Conservation (phyloP, 176 grass and related monocot species). For the Zoysia japonica region DNA sequence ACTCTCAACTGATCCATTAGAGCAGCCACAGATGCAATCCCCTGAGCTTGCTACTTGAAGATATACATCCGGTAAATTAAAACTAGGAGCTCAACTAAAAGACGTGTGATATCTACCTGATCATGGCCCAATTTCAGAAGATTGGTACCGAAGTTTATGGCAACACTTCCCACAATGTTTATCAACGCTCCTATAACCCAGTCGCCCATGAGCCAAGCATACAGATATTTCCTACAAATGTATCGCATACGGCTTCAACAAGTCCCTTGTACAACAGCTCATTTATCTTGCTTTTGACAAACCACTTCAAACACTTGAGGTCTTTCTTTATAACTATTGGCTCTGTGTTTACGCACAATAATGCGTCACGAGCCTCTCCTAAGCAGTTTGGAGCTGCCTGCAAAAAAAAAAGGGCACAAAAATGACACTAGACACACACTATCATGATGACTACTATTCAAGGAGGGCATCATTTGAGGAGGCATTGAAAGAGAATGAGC, state of each 20-base stretch:
- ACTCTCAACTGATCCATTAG: not conserved
- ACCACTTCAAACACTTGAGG: slow-evolving; percentile 8
- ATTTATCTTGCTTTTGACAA: slow-evolving; percentile 16
- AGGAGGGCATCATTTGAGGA: slow-evolving; percentile 12
- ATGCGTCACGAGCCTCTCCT: not conserved
- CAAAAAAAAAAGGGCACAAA: slow-evolving; percentile 6
- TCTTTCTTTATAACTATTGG: not conserved
- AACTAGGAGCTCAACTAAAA: slow-evolving; percentile 23
- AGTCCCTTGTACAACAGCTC: slow-evolving; percentile 26
- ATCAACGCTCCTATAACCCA: slow-evolving; percentile 97
- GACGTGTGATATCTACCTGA: slow-evolving; percentile 63
- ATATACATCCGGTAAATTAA: slow-evolving; percentile 4
- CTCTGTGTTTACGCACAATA: slow-evolving; percentile 21
- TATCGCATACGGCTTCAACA: slow-evolving; percentile 40
- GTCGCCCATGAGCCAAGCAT: slow-evolving; percentile 70
- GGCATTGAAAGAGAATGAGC: slow-evolving; percentile 13
- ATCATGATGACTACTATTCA: not conserved
- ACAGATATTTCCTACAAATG: slow-evolving; percentile 34
- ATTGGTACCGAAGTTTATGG: slow-evolving; percentile 98
- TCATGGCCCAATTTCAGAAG: slow-evolving; percentile 99
- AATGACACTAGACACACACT: slow-evolving; percentile 13
- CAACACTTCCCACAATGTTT: slow-evolving; percentile 94
- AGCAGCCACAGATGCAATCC: not conserved
- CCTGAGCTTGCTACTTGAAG: not conserved
- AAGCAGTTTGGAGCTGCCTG: slow-evolving; percentile 36